phyloP scores from a whole-genome alignment of 345 rosid genomes.

The Lagerstroemia speciosa region DNA sequence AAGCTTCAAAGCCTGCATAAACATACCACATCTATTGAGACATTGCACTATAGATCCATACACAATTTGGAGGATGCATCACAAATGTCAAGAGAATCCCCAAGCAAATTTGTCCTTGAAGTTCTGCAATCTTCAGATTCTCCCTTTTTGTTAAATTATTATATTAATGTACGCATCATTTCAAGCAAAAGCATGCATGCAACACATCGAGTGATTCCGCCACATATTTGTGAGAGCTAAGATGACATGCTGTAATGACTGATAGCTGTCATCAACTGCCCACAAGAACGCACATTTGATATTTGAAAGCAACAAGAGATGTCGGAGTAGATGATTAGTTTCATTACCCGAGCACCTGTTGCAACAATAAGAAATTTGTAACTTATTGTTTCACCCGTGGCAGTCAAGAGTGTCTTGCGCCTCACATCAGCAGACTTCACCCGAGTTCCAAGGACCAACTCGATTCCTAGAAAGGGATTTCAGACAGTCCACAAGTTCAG shows the following conservation, averaged over 20 bases:
- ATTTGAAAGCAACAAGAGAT: conserved; percentile 7
- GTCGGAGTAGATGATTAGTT: conserved; percentile 22
- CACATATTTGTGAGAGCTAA: background rate
- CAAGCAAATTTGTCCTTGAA: background rate
- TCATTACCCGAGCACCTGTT: conserved; percentile 97
- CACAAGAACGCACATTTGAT: background rate
- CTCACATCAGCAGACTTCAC: conserved; percentile 87
- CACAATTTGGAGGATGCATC: background rate
- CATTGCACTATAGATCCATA: background rate
- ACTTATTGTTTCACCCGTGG: conserved; percentile 89
- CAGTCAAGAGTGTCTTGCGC: conserved; percentile 76
- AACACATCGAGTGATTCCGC: background rate
- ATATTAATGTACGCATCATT: background rate
- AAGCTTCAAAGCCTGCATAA: conserved; percentile 71
- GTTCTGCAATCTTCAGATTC: background rate
- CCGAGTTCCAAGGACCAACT: conserved; percentile 84
- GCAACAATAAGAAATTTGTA: conserved; percentile 83
- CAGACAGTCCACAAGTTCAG: conserved; percentile 1
- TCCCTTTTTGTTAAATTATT: background rate
- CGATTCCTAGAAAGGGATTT: conserved; percentile 55
- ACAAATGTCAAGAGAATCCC: background rate
- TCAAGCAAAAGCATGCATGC: background rate
- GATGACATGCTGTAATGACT: background rate
- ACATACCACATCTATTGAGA: conserved; percentile 8
- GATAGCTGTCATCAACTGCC: background rate